Percentiles rank a stretch among this genome's conserved stretches.
These are phyloP conservation scores for Cinchona pubescens DNA, from an alignment of 257 asterid species.

Conservation along the genomic window DNA sequence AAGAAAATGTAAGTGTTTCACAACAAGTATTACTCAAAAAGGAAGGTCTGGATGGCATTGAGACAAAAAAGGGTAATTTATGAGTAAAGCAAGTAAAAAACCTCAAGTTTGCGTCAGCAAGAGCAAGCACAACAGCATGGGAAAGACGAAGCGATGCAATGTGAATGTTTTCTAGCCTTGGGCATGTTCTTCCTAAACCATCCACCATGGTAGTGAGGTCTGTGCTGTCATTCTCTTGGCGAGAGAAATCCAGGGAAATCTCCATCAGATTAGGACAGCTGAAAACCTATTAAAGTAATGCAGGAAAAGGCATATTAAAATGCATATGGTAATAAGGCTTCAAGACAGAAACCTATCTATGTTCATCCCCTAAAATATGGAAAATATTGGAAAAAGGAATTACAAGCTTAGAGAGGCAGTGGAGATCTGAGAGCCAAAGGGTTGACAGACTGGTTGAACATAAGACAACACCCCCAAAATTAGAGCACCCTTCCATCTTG, in stretches of 20 bases:
- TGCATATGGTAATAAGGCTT: neutral
- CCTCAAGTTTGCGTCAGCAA: conserved; percentile 83
- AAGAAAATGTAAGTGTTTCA: neutral
- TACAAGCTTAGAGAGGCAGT: conserved; percentile 80
- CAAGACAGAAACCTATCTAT: neutral
- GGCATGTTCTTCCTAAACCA: conserved; percentile 77
- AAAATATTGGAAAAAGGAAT: neutral
- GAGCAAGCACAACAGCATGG: conserved; percentile 78
- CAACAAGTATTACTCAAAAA: neutral
- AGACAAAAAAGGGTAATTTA: neutral
- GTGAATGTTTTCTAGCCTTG: conserved; percentile 79
- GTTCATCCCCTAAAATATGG: neutral
- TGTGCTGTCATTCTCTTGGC: conserved; percentile 73
- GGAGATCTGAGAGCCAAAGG: conserved; percentile 87
- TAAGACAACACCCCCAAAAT: conserved; percentile 65
- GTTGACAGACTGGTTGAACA: conserved; percentile 67
- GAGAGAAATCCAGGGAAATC: conserved; percentile 77
- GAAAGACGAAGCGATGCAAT: conserved; percentile 73
- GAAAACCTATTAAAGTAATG: conserved; percentile 45
- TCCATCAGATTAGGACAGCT: conserved; percentile 86
- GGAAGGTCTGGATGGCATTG: neutral
- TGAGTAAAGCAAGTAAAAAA: conserved; percentile 18
- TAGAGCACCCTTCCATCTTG: conserved; percentile 94
- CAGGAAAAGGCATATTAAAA: neutral
- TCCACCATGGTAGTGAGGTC: conserved; percentile 65